Base-by-base conservation (phyloP, 2,329 filamentous ascomycete genomes). In the Fusarium tanahbumbuense region DNA sequence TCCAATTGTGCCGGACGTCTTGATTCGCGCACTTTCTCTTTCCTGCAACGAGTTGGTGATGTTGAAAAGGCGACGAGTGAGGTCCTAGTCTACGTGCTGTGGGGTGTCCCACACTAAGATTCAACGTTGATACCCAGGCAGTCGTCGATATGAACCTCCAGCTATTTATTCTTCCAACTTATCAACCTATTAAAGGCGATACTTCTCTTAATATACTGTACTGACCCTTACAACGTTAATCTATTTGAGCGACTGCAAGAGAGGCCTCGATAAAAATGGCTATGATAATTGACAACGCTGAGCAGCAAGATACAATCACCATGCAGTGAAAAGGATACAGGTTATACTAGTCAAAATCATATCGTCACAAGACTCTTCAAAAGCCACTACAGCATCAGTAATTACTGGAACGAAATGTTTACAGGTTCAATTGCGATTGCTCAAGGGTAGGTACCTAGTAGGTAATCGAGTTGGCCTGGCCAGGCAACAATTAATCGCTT, bases 401-500 rank as follows among this genome's bases (percentile, higher is more conserved):
- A n/a, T 25, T 13, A n/a, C 47, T 49, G 20, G 10, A 34, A 37
- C 30, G 25, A 18, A 34, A 25, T n/a, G 25, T 32, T 41, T 20
- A 9, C 18, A 12, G 20, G 15, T 23, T 57, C 22, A 6, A 16
- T 22, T 41, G 28, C n/a, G 8, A 30, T 20, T 50, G 48, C 45
- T 67, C 40, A 42, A 67, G 63, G 64, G 62, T 67, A 65, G 20
- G 50, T 28, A 28, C 27, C 27, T 16, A 30, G 10, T 30, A 30
- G 18, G 18, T 41, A 48, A 22, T 20, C 16, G 23, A n/a, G 20
- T 23, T 59, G 16, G n/a, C 25, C 23, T 69, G 55, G 34, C 56
- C 50, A 46, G 59, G 55, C 52, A 70, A 57, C 49, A 53, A 28
- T 8, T n/a, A 22, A 44, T 41, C 64, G 68, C 56, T 71, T 71